Conservation (phyloP, 345 rosid genomes). For the Erucastrum elatum region DNA sequence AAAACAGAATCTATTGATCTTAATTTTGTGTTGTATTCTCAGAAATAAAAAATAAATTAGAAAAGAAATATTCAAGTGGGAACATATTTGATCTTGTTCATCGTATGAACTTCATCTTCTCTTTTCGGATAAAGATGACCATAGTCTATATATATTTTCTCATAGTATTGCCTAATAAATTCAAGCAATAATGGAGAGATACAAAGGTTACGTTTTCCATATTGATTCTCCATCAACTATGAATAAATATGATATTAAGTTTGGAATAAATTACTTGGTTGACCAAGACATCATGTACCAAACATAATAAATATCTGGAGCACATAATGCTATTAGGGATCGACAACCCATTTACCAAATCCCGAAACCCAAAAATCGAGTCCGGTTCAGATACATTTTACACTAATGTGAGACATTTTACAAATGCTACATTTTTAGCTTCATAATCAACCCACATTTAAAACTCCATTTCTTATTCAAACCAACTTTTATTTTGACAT, state of each 20-base stretch:
- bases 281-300: not conserved
- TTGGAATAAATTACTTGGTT: not conserved
- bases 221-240: not conserved
- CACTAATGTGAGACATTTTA: too few species aligned
- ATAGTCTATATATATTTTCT: not conserved
- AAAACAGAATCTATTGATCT: too few species aligned
- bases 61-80: too few species aligned
- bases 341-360: not conserved
- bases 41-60: too few species aligned
- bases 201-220: not conserved
- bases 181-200: not conserved
- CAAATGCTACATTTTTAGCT: too few species aligned
- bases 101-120: too few species aligned
- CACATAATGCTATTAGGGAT: not conserved
- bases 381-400: not conserved
- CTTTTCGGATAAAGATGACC: too few species aligned
- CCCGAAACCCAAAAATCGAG: not conserved
- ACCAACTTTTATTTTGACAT: too few species aligned
- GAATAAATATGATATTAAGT: not conserved
- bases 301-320: not conserved
- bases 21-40: too few species aligned
- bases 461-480: too few species aligned
- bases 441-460: too few species aligned
- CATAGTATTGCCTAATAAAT: not conserved
- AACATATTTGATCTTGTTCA: too few species aligned